Base-by-base conservation (phyloP, 306 rosid species). In the Malus asiatica region DNA sequence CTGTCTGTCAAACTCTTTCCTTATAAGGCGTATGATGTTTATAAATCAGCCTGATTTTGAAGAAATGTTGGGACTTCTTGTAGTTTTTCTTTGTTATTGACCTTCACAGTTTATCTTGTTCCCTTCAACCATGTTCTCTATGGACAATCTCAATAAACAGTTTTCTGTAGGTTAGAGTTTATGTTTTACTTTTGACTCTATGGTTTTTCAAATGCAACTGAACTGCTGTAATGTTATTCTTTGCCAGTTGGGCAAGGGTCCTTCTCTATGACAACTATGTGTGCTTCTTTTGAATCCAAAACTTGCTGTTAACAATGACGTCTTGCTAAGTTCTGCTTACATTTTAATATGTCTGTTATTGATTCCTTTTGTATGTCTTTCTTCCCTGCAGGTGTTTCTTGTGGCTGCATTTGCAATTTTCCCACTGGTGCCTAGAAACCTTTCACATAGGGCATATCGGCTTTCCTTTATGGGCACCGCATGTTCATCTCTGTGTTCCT, bases 401-500 rank as follows among this genome's bases (percentile, higher is more conserved):
- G 94, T 96, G 80, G 98, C 93, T 76, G 83, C 90, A 71, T 90
- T 96, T 75, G 99, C 97, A 51, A 80, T 89, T 80, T 44, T 89
- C 72, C 99, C 99, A 9, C 68, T 96, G 85, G 85, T 92, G 74
- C 97, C 99, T 14, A 84, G 20, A 76, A 60, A 77, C 82, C 90
- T 96, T 83, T 92, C 97, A 59, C 86, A 89, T 55, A 90, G 98
- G 83, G 96, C 96, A 25, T 96, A 90, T 85, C 90, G 93, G 52
- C 97, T 96, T 78, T 89, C 96, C 72, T 90, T 96, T 55, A 72
- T 92, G 92, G 99, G 99, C 73, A 92, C 93, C 65, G 85, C 88
- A 11, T 87, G 96, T 78, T 96, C 97, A 69, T 90, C 93, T 78
- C 70, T 96, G 53, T 88, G 72, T 86, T 90, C 97, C 66, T 66